Evolutionary conservation across 2,329 filamentous ascomycete species (phyloP).

Genomic region (Neonectria punicea): DNA sequence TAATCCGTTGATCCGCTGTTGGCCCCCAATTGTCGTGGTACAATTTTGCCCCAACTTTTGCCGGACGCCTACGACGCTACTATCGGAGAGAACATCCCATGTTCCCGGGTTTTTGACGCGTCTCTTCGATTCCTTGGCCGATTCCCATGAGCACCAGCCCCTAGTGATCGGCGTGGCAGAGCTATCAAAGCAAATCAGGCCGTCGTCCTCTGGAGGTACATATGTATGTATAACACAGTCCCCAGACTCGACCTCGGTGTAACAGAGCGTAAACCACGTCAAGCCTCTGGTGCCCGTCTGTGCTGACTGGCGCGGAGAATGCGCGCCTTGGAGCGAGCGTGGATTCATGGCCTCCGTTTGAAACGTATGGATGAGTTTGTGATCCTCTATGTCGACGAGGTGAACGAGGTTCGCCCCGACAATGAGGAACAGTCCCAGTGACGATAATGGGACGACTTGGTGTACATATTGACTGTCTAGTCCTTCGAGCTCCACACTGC

Average conservation of each 20-base stretch:
- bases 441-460: conserved; percentile 68
- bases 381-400: conserved; percentile 59
- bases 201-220: conserved; percentile 61
- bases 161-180: conserved; percentile 49
- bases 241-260: conserved; percentile 67
- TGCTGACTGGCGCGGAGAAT: conserved; percentile 56
- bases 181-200: conserved; percentile 66
- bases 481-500: conserved; percentile 53
- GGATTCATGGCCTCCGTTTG: conserved; percentile 66
- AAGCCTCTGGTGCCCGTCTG: conserved; percentile 66
- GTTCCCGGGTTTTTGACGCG: conserved; percentile 70
- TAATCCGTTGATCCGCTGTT: conserved; percentile 37
- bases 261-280: conserved; percentile 71
- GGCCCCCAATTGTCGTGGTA: conserved; percentile 25
- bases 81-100: conserved; percentile 71
- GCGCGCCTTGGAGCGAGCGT: conserved; percentile 69
- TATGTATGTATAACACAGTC: conserved; percentile 75
- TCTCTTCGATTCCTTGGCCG: conserved; percentile 62
- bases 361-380: conserved; percentile 69
- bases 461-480: conserved; percentile 60
- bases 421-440: conserved; percentile 69
- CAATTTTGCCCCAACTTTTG: conserved; percentile 48
- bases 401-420: conserved; percentile 69
- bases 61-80: conserved; percentile 72
- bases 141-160: conserved; percentile 62